These are phyloP conservation scores for Termitomyces eurrhizus DNA, from an alignment of 768 basidiomycete species.

Conservation along the genomic window DNA sequence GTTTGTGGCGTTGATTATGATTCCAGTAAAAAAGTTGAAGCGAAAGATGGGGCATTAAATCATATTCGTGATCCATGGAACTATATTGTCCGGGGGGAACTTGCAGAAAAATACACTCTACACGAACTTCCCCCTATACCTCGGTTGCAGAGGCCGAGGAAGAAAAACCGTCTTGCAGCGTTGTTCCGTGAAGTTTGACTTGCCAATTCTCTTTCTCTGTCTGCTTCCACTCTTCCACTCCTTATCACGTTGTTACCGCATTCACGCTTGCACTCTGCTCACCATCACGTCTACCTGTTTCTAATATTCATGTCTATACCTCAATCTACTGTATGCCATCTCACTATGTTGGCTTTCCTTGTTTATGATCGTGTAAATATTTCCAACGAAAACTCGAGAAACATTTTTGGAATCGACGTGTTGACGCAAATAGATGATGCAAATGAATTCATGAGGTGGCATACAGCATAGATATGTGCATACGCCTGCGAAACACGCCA, in stretches of 20 bases:
- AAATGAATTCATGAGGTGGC: conserved; percentile 15
- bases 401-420: not conserved
- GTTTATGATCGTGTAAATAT: not conserved
- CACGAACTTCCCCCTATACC: conserved; percentile 5
- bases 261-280: not conserved
- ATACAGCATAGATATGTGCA: conserved; percentile 23
- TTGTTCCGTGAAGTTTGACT: conserved; percentile 2
- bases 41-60: conserved; percentile 9
- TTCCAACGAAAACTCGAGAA: not conserved
- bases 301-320: not conserved
- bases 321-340: not conserved
- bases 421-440: conserved; percentile 8
- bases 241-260: no score
- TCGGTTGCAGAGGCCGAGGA: not conserved
- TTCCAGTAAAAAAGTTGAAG: conserved; percentile 11
- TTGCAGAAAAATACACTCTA: conserved; percentile 4
- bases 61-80: conserved; percentile 12
- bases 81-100: conserved; percentile 3
- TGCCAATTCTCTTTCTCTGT: not conserved
- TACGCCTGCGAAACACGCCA: conserved; percentile 17
- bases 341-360: not conserved
- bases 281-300: not conserved
- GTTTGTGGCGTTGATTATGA: not conserved
- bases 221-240: not conserved
- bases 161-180: conserved; percentile 7